phyloP scores from a whole-genome alignment of 345 rosid genomes.

The Dipteronia dyeriana region DNA sequence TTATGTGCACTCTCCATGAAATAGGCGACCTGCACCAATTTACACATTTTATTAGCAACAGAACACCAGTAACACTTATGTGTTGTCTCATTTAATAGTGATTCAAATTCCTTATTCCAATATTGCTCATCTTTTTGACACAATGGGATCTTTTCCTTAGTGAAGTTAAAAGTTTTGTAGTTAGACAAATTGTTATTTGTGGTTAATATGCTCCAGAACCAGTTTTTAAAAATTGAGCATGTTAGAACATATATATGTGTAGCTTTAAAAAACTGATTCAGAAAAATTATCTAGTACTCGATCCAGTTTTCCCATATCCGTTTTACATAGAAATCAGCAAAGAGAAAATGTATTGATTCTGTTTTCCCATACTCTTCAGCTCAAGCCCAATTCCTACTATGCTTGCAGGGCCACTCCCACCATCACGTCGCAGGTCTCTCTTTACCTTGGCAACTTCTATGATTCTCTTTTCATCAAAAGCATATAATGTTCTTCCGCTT shows the following conservation, averaged over 20 bases:
- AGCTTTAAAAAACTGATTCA: not conserved
- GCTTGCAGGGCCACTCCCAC: slow-evolving; percentile 74
- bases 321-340: slow-evolving; percentile 1
- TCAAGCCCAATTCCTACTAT: not conserved
- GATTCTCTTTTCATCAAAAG: slow-evolving; percentile 86
- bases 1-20: not conserved
- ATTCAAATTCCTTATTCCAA: not conserved
- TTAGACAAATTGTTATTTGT: not conserved
- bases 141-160: not conserved
- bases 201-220: not conserved
- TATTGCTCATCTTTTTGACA: not conserved
- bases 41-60: not conserved
- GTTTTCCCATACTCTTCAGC: slow-evolving; percentile 9
- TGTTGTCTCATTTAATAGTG: not conserved
- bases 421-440: slow-evolving; percentile 82
- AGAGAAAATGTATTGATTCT: not conserved
- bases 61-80: not conserved
- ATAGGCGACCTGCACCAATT: not conserved
- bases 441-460: slow-evolving; percentile 81
- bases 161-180: not conserved
- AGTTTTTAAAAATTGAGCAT: not conserved
- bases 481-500: slow-evolving; percentile 59
- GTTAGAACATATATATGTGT: not conserved
- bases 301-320: not conserved
- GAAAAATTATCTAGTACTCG: slow-evolving; percentile 1